Evolutionary conservation across 306 rosid species (phyloP).

Genomic region (Trifolium pratense): DNA sequence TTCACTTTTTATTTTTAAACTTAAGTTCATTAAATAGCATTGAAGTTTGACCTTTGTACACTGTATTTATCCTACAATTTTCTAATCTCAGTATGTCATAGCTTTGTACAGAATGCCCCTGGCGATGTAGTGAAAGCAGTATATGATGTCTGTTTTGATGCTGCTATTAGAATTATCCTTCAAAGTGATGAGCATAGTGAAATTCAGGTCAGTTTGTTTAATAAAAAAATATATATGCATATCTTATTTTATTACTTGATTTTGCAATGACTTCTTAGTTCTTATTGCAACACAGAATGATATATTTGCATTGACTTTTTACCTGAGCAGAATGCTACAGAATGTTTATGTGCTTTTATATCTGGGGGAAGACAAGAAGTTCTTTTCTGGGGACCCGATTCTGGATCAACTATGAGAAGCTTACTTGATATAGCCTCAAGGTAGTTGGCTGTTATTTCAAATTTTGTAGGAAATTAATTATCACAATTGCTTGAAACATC

Average conservation of each 20-base stretch:
- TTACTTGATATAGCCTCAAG: constrained; percentile 89
- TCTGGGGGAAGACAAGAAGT: constrained; percentile 76
- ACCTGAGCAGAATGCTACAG: constrained; percentile 84
- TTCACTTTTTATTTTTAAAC: constrained; percentile 1
- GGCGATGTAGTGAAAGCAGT: constrained; percentile 72
- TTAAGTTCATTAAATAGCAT: constrained; percentile 15
- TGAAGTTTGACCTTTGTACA: constrained; percentile 27
- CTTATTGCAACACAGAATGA: constrained; percentile 31
- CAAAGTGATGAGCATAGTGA: constrained; percentile 90
- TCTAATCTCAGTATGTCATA: constrained; percentile 50
- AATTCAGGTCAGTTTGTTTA: constrained; percentile 72
- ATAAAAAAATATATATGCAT: background rate
- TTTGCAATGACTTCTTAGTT: constrained; percentile 35
- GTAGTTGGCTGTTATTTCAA: constrained; percentile 46
- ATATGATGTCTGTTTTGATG: constrained; percentile 76
- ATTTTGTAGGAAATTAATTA: constrained; percentile 14
- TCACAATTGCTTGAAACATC: constrained; percentile 21
- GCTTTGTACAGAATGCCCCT: constrained; percentile 81
- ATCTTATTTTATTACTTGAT: constrained; percentile 14
- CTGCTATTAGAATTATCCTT: constrained; percentile 66
- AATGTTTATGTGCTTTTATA: constrained; percentile 85
- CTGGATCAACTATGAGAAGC: constrained; percentile 75
- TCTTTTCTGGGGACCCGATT: constrained; percentile 80
- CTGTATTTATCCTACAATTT: constrained; percentile 33
- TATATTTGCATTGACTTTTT: constrained; percentile 38